These are phyloP conservation scores for Alternaria sp. DNA, from an alignment of 2,329 filamentous ascomycete species.

Conservation along the genomic window DNA sequence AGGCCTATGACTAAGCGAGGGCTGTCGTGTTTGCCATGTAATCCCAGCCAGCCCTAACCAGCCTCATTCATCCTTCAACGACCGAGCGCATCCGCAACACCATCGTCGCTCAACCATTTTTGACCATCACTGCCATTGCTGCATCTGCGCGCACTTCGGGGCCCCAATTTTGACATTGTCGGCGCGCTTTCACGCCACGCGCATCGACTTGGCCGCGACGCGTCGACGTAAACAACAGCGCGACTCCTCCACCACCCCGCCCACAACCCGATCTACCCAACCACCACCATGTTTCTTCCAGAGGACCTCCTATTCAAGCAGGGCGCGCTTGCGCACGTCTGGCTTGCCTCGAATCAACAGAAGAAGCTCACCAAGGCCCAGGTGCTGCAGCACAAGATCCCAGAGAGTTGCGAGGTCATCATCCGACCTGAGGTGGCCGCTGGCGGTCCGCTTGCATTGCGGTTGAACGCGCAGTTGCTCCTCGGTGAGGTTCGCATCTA, in stretches of 20 bases:
- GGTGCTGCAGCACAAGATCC: slow-evolving; percentile 91
- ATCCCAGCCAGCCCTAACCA: slow-evolving; percentile 17
- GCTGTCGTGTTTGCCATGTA: slow-evolving; percentile 8
- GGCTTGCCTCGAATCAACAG: slow-evolving; percentile 97
- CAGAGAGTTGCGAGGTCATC: slow-evolving; percentile 93
- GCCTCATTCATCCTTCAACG: slow-evolving; percentile 21
- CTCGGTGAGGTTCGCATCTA: slow-evolving; percentile 98
- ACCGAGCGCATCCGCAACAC: slow-evolving; percentile 27
- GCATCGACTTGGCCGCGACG: slow-evolving; percentile 35
- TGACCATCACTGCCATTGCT: slow-evolving; percentile 30
- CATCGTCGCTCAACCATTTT: slow-evolving; percentile 25
- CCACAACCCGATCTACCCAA: slow-evolving; percentile 11
- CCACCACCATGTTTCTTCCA: slow-evolving; percentile 86
- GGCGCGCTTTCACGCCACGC: slow-evolving; percentile 31
- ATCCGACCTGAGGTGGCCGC: slow-evolving; percentile 69
- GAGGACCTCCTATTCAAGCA: slow-evolving; percentile 96
- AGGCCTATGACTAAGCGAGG: slow-evolving; percentile 9
- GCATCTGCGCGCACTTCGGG: slow-evolving; percentile 27
- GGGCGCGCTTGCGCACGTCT: slow-evolving; percentile 94
- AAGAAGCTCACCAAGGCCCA: slow-evolving; percentile 98
- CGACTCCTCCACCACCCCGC: slow-evolving; percentile 19
- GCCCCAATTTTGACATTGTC: slow-evolving; percentile 19
- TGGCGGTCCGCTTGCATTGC: slow-evolving; percentile 92
- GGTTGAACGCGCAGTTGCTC: slow-evolving; percentile 90
- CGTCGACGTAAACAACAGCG: slow-evolving; percentile 45